Evolutionary conservation across 331 rosid species (phyloP).

Genomic region (Malus hybrid): DNA sequence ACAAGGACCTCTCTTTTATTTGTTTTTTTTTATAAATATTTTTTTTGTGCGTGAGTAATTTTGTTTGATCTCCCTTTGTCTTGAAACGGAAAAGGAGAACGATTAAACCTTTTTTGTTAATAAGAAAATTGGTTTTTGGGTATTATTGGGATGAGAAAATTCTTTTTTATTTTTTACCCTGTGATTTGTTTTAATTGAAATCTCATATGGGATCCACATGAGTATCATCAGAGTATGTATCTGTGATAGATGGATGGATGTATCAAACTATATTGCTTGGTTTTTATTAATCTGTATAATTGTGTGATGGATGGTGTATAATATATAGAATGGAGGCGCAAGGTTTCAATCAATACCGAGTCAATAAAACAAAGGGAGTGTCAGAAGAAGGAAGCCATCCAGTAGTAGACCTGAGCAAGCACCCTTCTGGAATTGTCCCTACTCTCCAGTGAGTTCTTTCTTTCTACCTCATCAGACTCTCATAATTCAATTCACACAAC

Average conservation of each 20-base stretch:
- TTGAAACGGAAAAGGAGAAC: not conserved
- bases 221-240: not conserved
- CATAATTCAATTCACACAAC: not conserved
- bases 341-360: not conserved
- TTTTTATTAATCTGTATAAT: not conserved
- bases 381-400: constrained; percentile 96
- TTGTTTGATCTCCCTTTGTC: not conserved
- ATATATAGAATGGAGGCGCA: not conserved
- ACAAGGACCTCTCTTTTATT: not conserved
- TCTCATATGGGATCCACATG: not conserved
- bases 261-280: not conserved
- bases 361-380: constrained; percentile 29
- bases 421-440: constrained; percentile 95
- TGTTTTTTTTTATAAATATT: not conserved
- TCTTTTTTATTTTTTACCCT: not conserved
- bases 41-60: not conserved
- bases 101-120: not conserved
- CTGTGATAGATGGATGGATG: not conserved
- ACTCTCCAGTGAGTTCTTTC: constrained; percentile 79
- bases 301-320: not conserved
- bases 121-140: not conserved
- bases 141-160: not conserved
- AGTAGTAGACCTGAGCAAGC: constrained; percentile 64
- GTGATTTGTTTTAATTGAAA: too few species aligned
- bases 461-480: not conserved